Evolutionary conservation across 148 eudicot genomes (phyloP).

Genomic region (Chenopodium berlandieri): DNA sequence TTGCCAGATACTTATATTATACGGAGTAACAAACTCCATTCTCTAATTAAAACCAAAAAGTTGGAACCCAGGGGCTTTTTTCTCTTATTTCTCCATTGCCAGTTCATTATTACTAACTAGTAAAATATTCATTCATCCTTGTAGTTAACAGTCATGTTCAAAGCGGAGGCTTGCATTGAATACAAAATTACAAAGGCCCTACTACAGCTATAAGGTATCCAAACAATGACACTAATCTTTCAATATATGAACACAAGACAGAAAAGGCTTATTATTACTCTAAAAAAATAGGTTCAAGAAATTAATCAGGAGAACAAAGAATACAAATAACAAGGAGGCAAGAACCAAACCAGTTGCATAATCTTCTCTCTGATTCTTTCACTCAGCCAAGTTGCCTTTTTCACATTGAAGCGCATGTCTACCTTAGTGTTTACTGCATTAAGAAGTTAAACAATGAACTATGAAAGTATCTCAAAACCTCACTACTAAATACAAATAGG

Average conservation of each 20-base stretch:
- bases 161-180: not conserved
- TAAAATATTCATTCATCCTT: not conserved
- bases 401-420: constrained; percentile 86
- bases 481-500: not conserved
- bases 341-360: constrained; percentile 56
- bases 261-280: not conserved
- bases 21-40: not conserved
- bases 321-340: constrained; percentile 3
- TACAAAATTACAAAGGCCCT: not conserved
- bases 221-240: not conserved
- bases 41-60: not conserved
- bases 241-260: not conserved
- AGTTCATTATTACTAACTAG: not conserved
- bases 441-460: not conserved
- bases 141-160: not conserved
- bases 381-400: constrained; percentile 72
- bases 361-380: constrained; percentile 72
- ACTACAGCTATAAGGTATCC: not conserved
- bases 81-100: not conserved
- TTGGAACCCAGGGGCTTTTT: not conserved
- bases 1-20: not conserved
- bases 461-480: not conserved
- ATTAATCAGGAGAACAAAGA: not conserved
- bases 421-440: constrained; percentile 75
- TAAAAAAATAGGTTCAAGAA: not conserved